Conservation (phyloP, 2,329 filamentous ascomycete species). For the Grosmannia huntii region DNA sequence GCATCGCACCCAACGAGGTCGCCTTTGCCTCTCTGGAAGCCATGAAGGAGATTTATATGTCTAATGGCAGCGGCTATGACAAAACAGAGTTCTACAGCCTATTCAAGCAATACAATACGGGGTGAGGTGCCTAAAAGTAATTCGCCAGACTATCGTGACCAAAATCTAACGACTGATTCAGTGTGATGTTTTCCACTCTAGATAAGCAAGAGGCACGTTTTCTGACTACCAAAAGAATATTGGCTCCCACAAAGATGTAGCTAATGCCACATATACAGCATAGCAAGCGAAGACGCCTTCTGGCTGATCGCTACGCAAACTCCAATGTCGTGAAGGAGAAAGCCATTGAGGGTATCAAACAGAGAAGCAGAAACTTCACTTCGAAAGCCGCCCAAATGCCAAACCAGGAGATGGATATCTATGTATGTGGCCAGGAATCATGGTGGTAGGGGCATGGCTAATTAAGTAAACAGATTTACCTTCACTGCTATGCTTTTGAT, state of each 20-base stretch:
- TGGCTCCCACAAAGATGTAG: too few species aligned
- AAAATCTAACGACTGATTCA: not conserved
- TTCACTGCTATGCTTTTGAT: constrained; percentile 58
- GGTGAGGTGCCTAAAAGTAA: not conserved
- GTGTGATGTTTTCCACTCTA: not conserved
- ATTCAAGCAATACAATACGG: constrained; percentile 40
- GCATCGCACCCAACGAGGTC: constrained; percentile 44
- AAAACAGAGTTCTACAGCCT: constrained; percentile 53
- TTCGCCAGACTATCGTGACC: not conserved
- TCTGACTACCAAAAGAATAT: too few species aligned
- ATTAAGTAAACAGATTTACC: constrained; percentile 2
- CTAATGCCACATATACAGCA: constrained; percentile 28
- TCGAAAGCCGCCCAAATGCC: not conserved
- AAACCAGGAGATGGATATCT: not conserved
- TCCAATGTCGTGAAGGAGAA: constrained; percentile 46
- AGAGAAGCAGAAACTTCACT: constrained; percentile 42
- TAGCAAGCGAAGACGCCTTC: constrained; percentile 44
- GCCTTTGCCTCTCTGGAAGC: constrained; percentile 43
- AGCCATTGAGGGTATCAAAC: constrained; percentile 42
- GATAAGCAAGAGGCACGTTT: not conserved
- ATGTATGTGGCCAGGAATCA: not conserved
- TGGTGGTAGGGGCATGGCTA: too few species aligned
- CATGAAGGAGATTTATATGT: constrained; percentile 50
- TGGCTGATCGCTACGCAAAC: constrained; percentile 56
- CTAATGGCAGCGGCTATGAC: constrained; percentile 48